Evolutionary conservation across 257 asterid genomes (phyloP).

Genomic region (Fraxinus pennsylvanica): DNA sequence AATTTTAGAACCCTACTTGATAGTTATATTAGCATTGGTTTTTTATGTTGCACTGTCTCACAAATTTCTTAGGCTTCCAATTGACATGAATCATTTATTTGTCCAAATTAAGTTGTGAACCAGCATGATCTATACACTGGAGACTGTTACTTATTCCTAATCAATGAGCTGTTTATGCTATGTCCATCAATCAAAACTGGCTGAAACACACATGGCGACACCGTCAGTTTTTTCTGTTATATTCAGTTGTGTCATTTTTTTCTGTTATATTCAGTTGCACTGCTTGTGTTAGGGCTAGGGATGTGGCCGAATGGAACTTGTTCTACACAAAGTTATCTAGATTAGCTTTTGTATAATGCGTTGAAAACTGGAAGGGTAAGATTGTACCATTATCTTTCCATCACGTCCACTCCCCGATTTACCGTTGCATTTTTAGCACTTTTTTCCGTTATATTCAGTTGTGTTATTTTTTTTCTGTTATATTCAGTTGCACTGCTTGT

Average conservation of each 20-base stretch:
- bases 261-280: no score
- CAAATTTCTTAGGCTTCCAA: no score
- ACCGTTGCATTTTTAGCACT: background rate
- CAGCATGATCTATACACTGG: no score
- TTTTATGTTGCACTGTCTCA: background rate
- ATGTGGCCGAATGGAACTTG: background rate
- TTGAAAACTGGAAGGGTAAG: background rate
- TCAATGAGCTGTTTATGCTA: no score
- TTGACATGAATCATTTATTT: no score
- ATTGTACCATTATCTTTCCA: background rate
- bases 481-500: background rate
- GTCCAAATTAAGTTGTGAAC: no score
- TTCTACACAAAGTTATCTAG: background rate
- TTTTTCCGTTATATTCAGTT: no score
- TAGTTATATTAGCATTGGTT: no score
- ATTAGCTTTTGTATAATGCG: background rate
- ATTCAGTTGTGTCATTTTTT: background rate
- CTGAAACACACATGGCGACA: background rate
- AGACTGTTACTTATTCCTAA: no score
- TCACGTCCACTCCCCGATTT: background rate
- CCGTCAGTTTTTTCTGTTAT: background rate
- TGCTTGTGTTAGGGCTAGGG: background rate
- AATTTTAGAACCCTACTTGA: background rate
- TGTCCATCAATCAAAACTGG: no score
- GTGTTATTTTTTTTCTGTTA: background rate